Evolutionary conservation across 306 rosid genomes (phyloP).

Genomic region (Begonia masoniana): DNA sequence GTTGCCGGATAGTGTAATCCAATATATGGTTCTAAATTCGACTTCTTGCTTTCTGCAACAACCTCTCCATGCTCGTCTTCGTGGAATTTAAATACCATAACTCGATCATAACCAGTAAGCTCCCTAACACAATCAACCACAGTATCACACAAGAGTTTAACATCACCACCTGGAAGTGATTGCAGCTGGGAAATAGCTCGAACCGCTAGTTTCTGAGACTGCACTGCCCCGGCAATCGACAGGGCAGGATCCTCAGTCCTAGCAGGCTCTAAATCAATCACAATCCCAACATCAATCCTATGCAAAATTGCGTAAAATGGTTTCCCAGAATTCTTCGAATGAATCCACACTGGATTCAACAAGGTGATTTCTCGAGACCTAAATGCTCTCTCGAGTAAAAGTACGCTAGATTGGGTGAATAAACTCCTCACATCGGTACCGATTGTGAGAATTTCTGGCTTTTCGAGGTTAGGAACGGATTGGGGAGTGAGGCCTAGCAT

Average conservation of each 20-base stretch:
- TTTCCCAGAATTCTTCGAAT: slow-evolving; percentile 51
- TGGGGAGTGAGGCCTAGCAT: slow-evolving; percentile 66
- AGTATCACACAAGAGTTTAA: slow-evolving; percentile 59
- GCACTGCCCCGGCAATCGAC: slow-evolving; percentile 95
- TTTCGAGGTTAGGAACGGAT: slow-evolving; percentile 56
- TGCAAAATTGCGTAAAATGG: slow-evolving; percentile 95
- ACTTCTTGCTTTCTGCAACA: slow-evolving; percentile 75
- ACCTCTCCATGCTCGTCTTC: slow-evolving; percentile 99
- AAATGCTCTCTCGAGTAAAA: slow-evolving; percentile 65
- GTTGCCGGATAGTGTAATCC: slow-evolving; percentile 97
- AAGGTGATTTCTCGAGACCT: slow-evolving; percentile 74
- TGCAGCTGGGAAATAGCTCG: slow-evolving; percentile 80
- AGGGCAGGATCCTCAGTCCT: slow-evolving; percentile 84
- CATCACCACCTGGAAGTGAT: slow-evolving; percentile 77
- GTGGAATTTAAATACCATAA: slow-evolving; percentile 94
- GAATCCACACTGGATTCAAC: slow-evolving; percentile 86
- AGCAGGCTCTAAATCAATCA: slow-evolving; percentile 87
- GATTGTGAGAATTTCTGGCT: slow-evolving; percentile 18
- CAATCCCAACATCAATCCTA: slow-evolving; percentile 74
- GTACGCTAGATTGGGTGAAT: slow-evolving; percentile 34
- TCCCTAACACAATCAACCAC: slow-evolving; percentile 79
- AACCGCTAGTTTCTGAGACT: slow-evolving; percentile 89
- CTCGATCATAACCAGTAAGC: slow-evolving; percentile 80
- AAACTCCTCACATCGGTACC: slow-evolving; percentile 62
- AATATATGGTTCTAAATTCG: slow-evolving; percentile 77